These are phyloP conservation scores for Urostyla sp. DNA, from an alignment of 73 alveolate species.

Conservation along the genomic window DNA sequence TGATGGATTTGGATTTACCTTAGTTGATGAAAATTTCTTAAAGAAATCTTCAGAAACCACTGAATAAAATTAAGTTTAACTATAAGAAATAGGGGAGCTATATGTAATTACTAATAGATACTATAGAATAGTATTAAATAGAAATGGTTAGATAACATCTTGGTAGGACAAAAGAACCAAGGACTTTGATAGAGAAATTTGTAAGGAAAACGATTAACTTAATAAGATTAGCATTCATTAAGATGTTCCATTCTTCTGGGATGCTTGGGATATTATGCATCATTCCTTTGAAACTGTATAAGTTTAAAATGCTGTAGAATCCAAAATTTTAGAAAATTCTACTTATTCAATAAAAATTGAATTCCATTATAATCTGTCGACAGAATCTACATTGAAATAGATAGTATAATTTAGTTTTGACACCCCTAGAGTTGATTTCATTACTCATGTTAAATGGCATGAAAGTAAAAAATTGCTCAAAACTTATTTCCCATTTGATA, in stretches of 20 bases:
- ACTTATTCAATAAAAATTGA: not conserved
- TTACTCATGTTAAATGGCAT: slow-evolving; percentile 61
- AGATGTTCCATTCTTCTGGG: slow-evolving; percentile 77
- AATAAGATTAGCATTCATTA: slow-evolving; percentile 50
- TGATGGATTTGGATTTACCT: slow-evolving; percentile 51
- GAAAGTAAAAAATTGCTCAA: slow-evolving; percentile 60
- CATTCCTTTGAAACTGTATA: slow-evolving; percentile 41
- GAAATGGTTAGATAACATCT: slow-evolving; percentile 44
- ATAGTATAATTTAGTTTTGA: slow-evolving; percentile 23
- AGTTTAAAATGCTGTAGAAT: not conserved
- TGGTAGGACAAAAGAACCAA: slow-evolving; percentile 57
- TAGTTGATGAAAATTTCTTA: slow-evolving; percentile 1
- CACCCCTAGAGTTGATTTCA: slow-evolving; percentile 55
- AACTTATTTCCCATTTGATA: slow-evolving; percentile 55
- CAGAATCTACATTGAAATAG: slow-evolving; percentile 16
- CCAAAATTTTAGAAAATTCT: slow-evolving; percentile 18
- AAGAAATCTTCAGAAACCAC: not conserved
- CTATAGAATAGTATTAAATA: slow-evolving; percentile 5
- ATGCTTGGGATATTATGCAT: slow-evolving; percentile 75
- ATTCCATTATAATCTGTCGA: slow-evolving; percentile 1
- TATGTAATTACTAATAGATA: slow-evolving; percentile 35
- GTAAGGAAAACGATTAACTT: slow-evolving; percentile 28
- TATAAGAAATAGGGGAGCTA: not conserved
- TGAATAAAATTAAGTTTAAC: not conserved
- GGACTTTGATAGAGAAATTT: slow-evolving; percentile 48